Evolutionary conservation across 331 rosid species (phyloP), one percentile per base, ranked within the genome.

Genomic region (Quercus tomentella): DNA sequence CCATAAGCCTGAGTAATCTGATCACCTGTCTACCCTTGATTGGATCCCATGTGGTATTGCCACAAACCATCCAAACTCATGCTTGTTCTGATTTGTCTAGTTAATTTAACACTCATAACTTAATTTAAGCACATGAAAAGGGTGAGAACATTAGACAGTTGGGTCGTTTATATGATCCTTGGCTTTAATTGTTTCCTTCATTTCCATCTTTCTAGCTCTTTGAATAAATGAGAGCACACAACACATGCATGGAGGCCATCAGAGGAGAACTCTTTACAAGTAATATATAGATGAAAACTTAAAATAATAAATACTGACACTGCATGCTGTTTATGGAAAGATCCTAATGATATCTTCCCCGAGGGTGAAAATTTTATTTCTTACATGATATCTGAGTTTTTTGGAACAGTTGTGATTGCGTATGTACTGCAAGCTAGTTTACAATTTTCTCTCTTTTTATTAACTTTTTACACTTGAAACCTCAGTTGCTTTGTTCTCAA

Each of bases 191-290:
- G 52, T 67, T 67, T 35, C 7, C 72, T 67, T 20, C 23, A 9
- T 67, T 67, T 67, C 72, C 72, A 67, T 35, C 71, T 52, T 8
- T 28, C 51, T 61, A 69, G 41, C 60, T 75, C 49, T 37, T 75
- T n/a, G 9, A 35, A 15, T 23, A 26, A 22, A 60, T 60, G 66
- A 67, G 51, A 67, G 12, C 52, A 35, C 49, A 67, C 4, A 35
- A 31, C 72, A 67, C 23, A 3, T 25, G 11, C 52, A n/a, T 12
- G 9, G 51, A 67, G 17, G 17, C 72, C 26, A 67, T 67, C 52
- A 33, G 52, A 15, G 17, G 11, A 18, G 18, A 35, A 67, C 41
- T 65, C 31, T 65, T n/a, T 6, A 30, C 11, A 28, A 31, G 45
- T 23, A 65, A 65, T 31, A 20, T 20, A 67, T 20, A 20, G 26